Evolutionary conservation across 371 early-diverging fungal species (phyloP).

Genomic region (Mucor mucedo): DNA sequence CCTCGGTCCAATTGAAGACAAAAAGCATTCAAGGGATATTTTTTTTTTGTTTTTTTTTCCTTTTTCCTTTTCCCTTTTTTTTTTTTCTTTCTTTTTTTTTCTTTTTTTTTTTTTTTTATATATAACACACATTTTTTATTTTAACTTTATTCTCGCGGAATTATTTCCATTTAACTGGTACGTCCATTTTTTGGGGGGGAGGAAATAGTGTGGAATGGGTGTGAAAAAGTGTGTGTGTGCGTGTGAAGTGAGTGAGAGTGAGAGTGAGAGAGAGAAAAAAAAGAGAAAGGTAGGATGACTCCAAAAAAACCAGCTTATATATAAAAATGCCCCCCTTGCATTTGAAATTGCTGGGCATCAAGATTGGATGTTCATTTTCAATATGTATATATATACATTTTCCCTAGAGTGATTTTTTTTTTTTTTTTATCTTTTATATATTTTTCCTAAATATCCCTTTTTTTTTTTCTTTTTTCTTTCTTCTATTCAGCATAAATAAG

Average conservation of each 20-base stretch:
- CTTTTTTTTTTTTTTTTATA: conserved; percentile 10
- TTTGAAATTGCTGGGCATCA: conserved; percentile 5
- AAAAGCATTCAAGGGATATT: not conserved
- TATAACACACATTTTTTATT: conserved; percentile 14
- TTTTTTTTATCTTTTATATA: not conserved
- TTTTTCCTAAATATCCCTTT: not conserved
- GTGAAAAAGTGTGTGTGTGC: not conserved
- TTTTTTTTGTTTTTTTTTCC: not conserved
- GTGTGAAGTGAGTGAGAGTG: too few species aligned
- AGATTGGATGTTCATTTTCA: conserved; percentile 6
- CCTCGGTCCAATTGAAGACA: conserved; percentile 29
- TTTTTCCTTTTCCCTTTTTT: conserved; percentile 6
- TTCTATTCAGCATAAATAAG: not conserved
- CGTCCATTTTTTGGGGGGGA: not conserved
- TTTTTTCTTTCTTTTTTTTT: conserved; percentile 11
- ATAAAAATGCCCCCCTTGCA: conserved; percentile 7
- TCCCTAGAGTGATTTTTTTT: not conserved
- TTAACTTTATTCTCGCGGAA: conserved; percentile 4
- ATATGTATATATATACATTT: conserved; percentile 7
- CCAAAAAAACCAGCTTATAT: conserved; percentile 6
- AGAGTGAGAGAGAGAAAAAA: too few species aligned
- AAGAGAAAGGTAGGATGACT: not conserved
- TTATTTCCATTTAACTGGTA: not conserved
- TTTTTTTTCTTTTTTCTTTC: conserved; percentile 5
- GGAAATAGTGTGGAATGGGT: not conserved